phyloP scores from a whole-genome alignment of 2,329 filamentous ascomycete species.

The Penicillium sp. region DNA sequence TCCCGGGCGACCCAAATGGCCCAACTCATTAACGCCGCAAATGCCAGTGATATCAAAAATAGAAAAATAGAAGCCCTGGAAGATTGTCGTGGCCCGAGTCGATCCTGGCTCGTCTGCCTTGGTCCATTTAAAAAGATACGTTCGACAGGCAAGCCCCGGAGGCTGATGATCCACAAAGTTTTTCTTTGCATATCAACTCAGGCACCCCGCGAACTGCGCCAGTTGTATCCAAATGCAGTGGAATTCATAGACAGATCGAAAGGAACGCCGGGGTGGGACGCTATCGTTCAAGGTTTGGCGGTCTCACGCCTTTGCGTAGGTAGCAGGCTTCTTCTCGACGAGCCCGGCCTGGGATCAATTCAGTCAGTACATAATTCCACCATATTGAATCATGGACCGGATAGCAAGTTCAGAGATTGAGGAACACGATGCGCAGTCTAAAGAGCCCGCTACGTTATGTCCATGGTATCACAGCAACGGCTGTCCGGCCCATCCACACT shows the following conservation, averaged over 20 bases:
- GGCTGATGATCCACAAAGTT: not conserved
- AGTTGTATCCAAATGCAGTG: not conserved
- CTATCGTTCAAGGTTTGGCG: not conserved
- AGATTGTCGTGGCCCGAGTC: not conserved
- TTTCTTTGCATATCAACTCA: not conserved
- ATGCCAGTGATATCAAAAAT: constrained; percentile 20
- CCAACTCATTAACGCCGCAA: constrained; percentile 22
- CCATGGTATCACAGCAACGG: not conserved
- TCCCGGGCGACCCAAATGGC: constrained; percentile 11
- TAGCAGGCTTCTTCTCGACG: constrained; percentile 30
- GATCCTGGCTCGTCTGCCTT: not conserved
- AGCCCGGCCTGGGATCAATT: constrained; percentile 31
- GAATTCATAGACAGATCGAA: not conserved
- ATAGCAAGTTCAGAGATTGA: not conserved
- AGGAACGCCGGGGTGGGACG: not conserved
- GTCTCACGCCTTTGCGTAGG: constrained; percentile 21
- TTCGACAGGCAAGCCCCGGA: not conserved
- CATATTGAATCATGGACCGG: not conserved
- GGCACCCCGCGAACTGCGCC: not conserved
- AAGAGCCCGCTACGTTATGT: not conserved
- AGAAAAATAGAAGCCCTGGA: not conserved
- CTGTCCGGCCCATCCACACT: constrained; percentile 19
- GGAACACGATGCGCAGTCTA: not conserved
- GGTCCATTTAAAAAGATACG: not conserved
- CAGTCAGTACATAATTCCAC: constrained; percentile 2